These are phyloP conservation scores for Arthrobotrys pseudoclavata DNA, from an alignment of 2,329 filamentous ascomycete species.

Conservation along the genomic window DNA sequence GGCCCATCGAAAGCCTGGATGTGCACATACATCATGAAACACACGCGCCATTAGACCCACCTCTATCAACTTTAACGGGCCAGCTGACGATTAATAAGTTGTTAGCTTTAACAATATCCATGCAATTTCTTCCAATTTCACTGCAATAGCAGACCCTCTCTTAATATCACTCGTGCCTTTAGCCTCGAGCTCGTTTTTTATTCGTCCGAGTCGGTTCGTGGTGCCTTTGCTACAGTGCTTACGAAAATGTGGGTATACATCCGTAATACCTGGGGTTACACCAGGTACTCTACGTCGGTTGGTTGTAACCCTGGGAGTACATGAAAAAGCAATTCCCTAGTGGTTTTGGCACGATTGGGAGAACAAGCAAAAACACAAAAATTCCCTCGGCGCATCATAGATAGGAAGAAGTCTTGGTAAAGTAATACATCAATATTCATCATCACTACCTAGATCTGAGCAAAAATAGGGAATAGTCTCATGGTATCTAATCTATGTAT, in stretches of 20 bases:
- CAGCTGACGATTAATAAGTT: constrained; percentile 11
- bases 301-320: constrained; percentile 34
- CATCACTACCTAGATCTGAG: constrained; percentile 11
- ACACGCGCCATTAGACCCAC: constrained; percentile 33
- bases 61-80: constrained; percentile 12
- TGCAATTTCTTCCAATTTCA: constrained; percentile 5
- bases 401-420: constrained; percentile 7
- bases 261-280: constrained; percentile 45
- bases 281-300: constrained; percentile 31
- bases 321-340: constrained; percentile 24
- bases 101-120: constrained; percentile 43
- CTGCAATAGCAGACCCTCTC: constrained; percentile 14
- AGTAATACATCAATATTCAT: constrained; percentile 16
- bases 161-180: constrained; percentile 37
- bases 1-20: constrained; percentile 1
- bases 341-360: constrained; percentile 18
- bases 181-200: neutral
- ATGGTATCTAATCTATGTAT: constrained; percentile 11
- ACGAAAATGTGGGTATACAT: constrained; percentile 23
- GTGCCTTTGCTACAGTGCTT: constrained; percentile 6
- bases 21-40: constrained; percentile 40
- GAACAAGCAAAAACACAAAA: constrained; percentile 21
- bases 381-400: constrained; percentile 39
- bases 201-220: constrained; percentile 1
- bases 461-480: constrained; percentile 4